Base-by-base conservation (phyloP, 306 rosid species). In the Datisca glomerata region DNA sequence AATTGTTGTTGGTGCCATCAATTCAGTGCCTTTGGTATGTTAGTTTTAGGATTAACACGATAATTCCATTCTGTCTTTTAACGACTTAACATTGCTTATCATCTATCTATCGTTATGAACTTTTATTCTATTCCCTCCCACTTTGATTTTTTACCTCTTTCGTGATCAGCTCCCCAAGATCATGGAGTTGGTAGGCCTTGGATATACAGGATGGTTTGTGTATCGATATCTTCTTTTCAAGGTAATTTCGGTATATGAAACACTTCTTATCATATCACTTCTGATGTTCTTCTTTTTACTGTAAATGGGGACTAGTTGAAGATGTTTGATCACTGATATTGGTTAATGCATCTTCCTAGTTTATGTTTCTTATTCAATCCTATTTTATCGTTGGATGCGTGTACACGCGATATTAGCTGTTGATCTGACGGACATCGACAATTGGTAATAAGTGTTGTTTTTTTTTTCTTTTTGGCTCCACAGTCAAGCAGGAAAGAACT, bases 191-290 rank as follows among this genome's bases (percentile, higher is more conserved):
- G 98, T 91, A 39, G 98, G 98, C 60, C 81, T 91, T 45, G 98
- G 94, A 40, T 91, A 91, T 59, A 84, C 98, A 0, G 98, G 98
- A 40, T 91, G 98, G 98, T 91, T 91, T 27, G 98, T 91, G 66
- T 91, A 91, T 68, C 96, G 98, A 21, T 91, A 91, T 74, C 94
- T 91, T 54, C 96, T 91, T 73, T 91, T 91, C 61, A 91, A 80
- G 98, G 98, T 72, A 51, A 43, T 60, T 38, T 12, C 4, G 24
- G 14, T 32, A 2, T 33, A n/a, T 48, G 8, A 48, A 32, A 48
- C 13, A 19, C 16, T 47, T 39, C 13, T 29, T 12, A 1, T 3
- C 3, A 29, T 20, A 32, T 19, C 5, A 29, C 25, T 47, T 31
- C 0, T 24, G 2, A 4, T 3, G 16, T 27, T 28, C 10, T 5